Evolutionary conservation across 2,329 filamentous ascomycete species (phyloP), one percentile per base, ranked within the genome.

Genomic region (Arthrinium puccinioides): DNA sequence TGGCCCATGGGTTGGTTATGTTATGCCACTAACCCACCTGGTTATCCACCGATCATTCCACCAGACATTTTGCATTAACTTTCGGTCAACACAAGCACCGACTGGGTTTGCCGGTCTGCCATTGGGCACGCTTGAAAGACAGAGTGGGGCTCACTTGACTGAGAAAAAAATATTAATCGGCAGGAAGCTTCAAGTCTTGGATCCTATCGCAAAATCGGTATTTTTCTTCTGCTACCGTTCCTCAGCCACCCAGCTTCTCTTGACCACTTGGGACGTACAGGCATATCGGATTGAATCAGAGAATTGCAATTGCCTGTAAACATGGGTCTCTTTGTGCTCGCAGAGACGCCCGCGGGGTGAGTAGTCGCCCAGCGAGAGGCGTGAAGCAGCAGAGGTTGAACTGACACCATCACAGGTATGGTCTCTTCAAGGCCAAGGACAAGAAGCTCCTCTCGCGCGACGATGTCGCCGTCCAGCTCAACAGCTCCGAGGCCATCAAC

Each of bases 341-440:
- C 84, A 57, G 89, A 96, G 70, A 96, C 89, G 63, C 87, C 86
- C 66, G 89, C 89, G 63, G 76, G 75, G 75, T 79, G 64, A 67
- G 74, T 70, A 38, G 40, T 36, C 40, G 33, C 33, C 19, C 33
- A 39, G 47, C 31, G 36, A n/a, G 16, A 36, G 25, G 14, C 30
- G 14, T 25, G 9, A 42, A 37, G 26, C 23, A 31, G 15, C 32
- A 29, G 14, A 26, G 27, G n/a, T n/a, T 30, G 31, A 44, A 43
- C 51, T 53, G 40, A 55, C 45, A 38, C 28, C 41, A 44, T 40
- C 48, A 50, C 53, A 94, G 92, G 63, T 97, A 97, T 72, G 92
- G 89, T 65, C 79, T 98, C 63, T 88, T 98, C 72, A 97, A 98
- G 76, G 85, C 90, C 54, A 87, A 89, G 64, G 90, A 97, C 76